phyloP scores from a whole-genome alignment of 768 basidiomycete genomes.

The Collybia sp. region DNA sequence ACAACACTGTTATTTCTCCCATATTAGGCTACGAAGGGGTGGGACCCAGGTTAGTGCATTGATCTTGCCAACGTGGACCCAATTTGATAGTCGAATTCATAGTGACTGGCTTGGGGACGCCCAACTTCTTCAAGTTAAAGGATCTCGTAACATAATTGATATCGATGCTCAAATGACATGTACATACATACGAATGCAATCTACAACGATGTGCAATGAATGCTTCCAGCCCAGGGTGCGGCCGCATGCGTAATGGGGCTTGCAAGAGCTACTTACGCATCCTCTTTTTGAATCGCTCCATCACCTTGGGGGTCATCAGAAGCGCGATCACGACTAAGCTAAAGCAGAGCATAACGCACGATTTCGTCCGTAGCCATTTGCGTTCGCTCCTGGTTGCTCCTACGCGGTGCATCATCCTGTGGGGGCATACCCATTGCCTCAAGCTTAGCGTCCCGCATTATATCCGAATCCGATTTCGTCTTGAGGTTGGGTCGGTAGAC shows the following conservation, averaged over 20 bases:
- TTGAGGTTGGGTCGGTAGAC: constrained; percentile 84
- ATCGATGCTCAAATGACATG: background rate
- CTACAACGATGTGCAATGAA: background rate
- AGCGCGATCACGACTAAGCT: constrained; percentile 1
- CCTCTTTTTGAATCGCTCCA: constrained; percentile 97
- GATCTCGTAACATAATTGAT: constrained; percentile 11
- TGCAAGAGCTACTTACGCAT: constrained; percentile 61
- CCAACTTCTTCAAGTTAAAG: constrained; percentile 14
- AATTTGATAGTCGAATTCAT: background rate
- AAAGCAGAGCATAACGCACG: constrained; percentile 39
- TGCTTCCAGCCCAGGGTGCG: background rate
- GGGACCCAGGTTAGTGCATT: constrained; percentile 49
- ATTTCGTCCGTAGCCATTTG: constrained; percentile 91
- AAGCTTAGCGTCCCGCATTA: constrained; percentile 81
- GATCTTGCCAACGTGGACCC: background rate
- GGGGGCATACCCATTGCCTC: constrained; percentile 79
- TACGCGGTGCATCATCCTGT: constrained; percentile 43
- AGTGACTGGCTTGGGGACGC: constrained; percentile 15
- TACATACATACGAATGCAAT: background rate
- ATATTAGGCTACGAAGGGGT: constrained; percentile 45
- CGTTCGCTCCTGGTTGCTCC: constrained; percentile 49
- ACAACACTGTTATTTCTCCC: background rate
- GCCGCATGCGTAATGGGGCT: no score
- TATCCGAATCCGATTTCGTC: constrained; percentile 83
- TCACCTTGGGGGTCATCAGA: constrained; percentile 46